A percentile compares a stretch with the other conserved stretches of the same genome.
phyloP scores from a whole-genome alignment of 495 filamentous ascomycete genomes.

The Wilcoxina mikolae region DNA sequence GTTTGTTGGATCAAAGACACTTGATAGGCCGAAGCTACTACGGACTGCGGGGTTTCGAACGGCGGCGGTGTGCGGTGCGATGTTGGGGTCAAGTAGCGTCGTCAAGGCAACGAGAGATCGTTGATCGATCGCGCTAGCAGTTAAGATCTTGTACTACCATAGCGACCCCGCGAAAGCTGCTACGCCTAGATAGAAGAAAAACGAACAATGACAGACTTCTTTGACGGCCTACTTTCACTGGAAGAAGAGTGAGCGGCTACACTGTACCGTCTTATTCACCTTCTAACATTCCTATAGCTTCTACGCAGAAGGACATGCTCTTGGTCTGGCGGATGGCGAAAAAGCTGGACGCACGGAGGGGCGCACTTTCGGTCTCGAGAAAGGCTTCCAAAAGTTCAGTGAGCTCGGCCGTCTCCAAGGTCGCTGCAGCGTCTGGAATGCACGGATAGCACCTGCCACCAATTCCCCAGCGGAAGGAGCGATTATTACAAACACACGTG shows the following conservation, averaged over 20 bases:
- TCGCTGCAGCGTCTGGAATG: constrained; percentile 67
- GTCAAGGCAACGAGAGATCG: too few relatives aligned
- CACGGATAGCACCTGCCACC: constrained; percentile 33
- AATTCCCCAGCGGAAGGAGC: neutral
- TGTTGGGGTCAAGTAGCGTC: too few relatives aligned
- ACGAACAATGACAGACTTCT: constrained; percentile 14
- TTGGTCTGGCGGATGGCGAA: constrained; percentile 64
- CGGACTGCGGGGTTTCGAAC: too few relatives aligned
- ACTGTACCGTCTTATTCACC: neutral
- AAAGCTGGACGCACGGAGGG: constrained; percentile 74
- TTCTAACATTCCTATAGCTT: constrained; percentile 35
- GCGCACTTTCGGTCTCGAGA: constrained; percentile 74
- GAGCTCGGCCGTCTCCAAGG: constrained; percentile 69
- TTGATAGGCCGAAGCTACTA: too few relatives aligned
- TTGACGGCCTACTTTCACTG: constrained; percentile 22
- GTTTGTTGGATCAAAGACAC: too few relatives aligned
- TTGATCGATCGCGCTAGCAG: too few relatives aligned
- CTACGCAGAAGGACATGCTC: constrained; percentile 67
- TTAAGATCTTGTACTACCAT: too few relatives aligned
- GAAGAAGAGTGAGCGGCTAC: constrained; percentile 23
- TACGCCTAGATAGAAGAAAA: too few relatives aligned
- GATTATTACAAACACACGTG: constrained; percentile 20
- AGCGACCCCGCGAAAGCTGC: too few relatives aligned
- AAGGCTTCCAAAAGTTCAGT: constrained; percentile 81
- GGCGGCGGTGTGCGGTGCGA: too few relatives aligned